Evolutionary conservation across 2,329 filamentous ascomycete genomes (phyloP).

Genomic region (Stagonosporopsis rhizophila): DNA sequence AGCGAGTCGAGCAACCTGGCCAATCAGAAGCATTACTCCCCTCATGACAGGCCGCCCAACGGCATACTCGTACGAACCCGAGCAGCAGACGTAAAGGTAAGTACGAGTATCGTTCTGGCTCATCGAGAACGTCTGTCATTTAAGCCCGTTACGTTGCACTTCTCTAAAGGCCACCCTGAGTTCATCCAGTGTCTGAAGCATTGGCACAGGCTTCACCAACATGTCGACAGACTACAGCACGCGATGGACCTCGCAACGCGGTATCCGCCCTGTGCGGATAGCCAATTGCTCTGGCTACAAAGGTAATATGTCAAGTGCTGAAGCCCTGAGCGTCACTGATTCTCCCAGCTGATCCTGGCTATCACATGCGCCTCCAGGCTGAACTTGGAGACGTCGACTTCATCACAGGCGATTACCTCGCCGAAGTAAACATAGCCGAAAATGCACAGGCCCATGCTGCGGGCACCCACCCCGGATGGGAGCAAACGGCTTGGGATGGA

Average conservation of each 20-base stretch:
- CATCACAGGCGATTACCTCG: constrained; percentile 53
- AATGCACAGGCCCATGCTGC: constrained; percentile 52
- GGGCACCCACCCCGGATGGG: constrained; percentile 54
- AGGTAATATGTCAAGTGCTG: constrained; percentile 16
- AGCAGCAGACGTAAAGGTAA: neutral
- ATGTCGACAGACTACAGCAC: constrained; percentile 32
- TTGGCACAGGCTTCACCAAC: too few species aligned
- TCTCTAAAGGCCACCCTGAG: neutral
- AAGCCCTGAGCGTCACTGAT: constrained; percentile 1
- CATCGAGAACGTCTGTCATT: too few species aligned
- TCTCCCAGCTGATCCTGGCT: constrained; percentile 44
- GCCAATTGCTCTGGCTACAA: constrained; percentile 51
- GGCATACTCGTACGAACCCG: neutral
- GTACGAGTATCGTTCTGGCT: neutral
- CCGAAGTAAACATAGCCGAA: constrained; percentile 57
- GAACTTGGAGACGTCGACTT: constrained; percentile 48
- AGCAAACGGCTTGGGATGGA: constrained; percentile 59
- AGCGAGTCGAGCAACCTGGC: constrained; percentile 21
- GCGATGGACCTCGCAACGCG: constrained; percentile 39
- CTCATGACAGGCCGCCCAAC: constrained; percentile 3
- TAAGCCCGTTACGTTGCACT: too few species aligned
- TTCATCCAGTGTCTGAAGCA: too few species aligned
- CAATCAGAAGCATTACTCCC: constrained; percentile 28
- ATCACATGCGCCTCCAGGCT: constrained; percentile 48
- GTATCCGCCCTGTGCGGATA: constrained; percentile 44